Conservation (phyloP, 495 filamentous ascomycete species). For the Aspergillus conjunctus region DNA sequence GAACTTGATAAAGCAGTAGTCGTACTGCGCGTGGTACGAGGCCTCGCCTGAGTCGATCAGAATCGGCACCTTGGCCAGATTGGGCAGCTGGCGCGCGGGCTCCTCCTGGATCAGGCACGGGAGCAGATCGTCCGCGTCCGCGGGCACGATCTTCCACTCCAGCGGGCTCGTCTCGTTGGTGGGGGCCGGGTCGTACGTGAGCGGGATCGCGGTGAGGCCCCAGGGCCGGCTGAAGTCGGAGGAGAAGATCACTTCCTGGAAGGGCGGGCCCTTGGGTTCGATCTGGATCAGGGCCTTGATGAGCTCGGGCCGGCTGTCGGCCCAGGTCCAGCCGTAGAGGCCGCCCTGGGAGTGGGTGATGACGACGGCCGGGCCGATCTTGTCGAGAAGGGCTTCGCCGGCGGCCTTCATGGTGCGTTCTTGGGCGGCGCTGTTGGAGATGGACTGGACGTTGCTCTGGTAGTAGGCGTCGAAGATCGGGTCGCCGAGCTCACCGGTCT, state of each 20-base stretch:
- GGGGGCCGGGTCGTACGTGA: slow-evolving; percentile 52
- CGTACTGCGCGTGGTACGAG: slow-evolving; percentile 58
- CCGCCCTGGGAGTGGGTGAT: slow-evolving; percentile 57
- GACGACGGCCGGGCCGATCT: slow-evolving; percentile 50
- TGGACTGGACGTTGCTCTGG: slow-evolving; percentile 45
- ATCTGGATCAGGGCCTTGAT: slow-evolving; percentile 53
- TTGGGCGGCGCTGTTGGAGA: slow-evolving; percentile 34
- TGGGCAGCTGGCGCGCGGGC: slow-evolving; percentile 50
- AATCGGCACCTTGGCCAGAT: slow-evolving; percentile 49
- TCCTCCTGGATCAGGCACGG: slow-evolving; percentile 50
- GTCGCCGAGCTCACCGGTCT: slow-evolving; percentile 44
- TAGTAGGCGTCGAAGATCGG: slow-evolving; percentile 49
- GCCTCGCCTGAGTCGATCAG: slow-evolving; percentile 54
- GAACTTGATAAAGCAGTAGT: slow-evolving; percentile 57
- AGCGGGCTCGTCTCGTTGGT: slow-evolving; percentile 30
- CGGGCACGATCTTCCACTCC: slow-evolving; percentile 29
- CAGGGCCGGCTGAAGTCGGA: slow-evolving; percentile 34
- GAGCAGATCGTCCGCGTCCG: slow-evolving; percentile 21
- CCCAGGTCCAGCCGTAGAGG: slow-evolving; percentile 50
- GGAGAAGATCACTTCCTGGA: slow-evolving; percentile 36
- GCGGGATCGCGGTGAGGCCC: slow-evolving; percentile 51
- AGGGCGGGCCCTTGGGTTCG: slow-evolving; percentile 59
- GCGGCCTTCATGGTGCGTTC: slow-evolving; percentile 48
- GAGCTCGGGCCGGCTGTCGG: slow-evolving; percentile 47
- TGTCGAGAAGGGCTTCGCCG: slow-evolving; percentile 48